Evolutionary conservation across 345 rosid genomes (phyloP).

Genomic region (Cardamine chenopodiifolia): DNA sequence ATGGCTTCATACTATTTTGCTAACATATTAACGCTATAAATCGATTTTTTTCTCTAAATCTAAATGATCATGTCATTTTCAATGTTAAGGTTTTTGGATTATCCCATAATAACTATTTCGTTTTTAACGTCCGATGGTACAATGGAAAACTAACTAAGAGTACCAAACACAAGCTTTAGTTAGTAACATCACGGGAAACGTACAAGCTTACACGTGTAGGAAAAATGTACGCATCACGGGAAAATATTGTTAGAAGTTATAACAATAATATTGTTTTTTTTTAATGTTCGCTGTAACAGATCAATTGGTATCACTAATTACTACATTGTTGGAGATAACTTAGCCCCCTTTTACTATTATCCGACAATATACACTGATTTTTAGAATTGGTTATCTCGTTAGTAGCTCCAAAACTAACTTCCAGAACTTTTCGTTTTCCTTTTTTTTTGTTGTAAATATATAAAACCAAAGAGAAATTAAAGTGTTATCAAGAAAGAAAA

Average conservation of each 20-base stretch:
- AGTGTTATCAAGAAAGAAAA: conserved; percentile 11
- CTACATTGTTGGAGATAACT: conserved; percentile 22
- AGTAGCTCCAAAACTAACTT: conserved; percentile 35
- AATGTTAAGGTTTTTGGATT: background rate
- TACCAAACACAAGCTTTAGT: conserved; percentile 2
- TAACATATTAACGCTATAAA: background rate
- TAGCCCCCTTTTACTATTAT: conserved; percentile 1
- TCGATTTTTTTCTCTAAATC: background rate
- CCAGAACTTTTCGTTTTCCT: conserved; percentile 9
- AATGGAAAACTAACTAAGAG: background rate
- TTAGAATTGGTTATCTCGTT: conserved; percentile 35
- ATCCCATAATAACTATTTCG: background rate
- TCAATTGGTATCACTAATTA: conserved; percentile 32
- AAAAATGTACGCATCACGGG: background rate
- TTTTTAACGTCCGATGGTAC: background rate
- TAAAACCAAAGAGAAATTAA: conserved; percentile 9
- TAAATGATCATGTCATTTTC: background rate
- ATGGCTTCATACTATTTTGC: background rate
- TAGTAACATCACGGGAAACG: no score
- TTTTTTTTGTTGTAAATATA: conserved; percentile 4
- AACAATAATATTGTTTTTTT: conserved; percentile 26
- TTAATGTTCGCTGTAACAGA: background rate
- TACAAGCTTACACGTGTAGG: background rate
- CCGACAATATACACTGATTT: conserved; percentile 7
- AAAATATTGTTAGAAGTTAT: conserved; percentile 26